These are phyloP conservation scores for Ascochyta fabae DNA, from an alignment of 2,329 filamentous ascomycete species.

Conservation along the genomic window DNA sequence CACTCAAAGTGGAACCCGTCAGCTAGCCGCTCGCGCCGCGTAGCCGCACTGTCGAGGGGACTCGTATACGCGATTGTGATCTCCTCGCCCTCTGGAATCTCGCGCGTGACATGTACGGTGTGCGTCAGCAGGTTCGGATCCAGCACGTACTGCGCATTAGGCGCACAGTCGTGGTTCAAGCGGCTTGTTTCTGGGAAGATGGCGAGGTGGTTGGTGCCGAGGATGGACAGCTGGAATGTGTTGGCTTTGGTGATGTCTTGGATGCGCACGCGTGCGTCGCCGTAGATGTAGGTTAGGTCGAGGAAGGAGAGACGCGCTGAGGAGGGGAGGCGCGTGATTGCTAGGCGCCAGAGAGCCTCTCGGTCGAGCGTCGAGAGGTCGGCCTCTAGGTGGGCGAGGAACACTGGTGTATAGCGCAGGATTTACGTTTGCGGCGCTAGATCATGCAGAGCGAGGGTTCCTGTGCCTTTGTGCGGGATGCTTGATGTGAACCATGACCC, in stretches of 20 bases:
- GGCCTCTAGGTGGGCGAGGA: slow-evolving; percentile 40
- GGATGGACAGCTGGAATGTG: slow-evolving; percentile 40
- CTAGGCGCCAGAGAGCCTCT: slow-evolving; percentile 35
- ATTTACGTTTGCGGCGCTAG: slow-evolving; percentile 34
- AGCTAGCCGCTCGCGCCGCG: slow-evolving; percentile 40
- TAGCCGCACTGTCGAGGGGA: slow-evolving; percentile 39
- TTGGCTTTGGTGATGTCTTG: slow-evolving; percentile 48
- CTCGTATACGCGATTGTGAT: slow-evolving; percentile 53
- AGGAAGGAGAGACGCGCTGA: slow-evolving; percentile 27
- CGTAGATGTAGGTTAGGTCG: slow-evolving; percentile 35
- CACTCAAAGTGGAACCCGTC: slow-evolving; percentile 52
- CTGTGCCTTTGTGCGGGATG: slow-evolving; percentile 41
- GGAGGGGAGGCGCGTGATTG: slow-evolving; percentile 35
- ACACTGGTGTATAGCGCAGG: slow-evolving; percentile 40
- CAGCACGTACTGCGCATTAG: slow-evolving; percentile 51
- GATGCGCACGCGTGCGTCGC: slow-evolving; percentile 29
- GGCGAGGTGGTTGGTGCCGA: slow-evolving; percentile 39
- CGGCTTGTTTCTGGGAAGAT: slow-evolving; percentile 50
- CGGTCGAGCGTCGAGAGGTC: slow-evolving; percentile 37
- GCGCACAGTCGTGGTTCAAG: slow-evolving; percentile 52
- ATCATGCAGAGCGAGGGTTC: slow-evolving; percentile 34
- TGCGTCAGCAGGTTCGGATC: slow-evolving; percentile 48
- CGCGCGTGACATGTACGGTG: slow-evolving; percentile 47
- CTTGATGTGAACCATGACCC: slow-evolving; percentile 27
- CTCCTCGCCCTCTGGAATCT: slow-evolving; percentile 47